These are phyloP conservation scores for Arachis hypogaea DNA, from an alignment of 306 rosid genomes.

Conservation along the genomic window DNA sequence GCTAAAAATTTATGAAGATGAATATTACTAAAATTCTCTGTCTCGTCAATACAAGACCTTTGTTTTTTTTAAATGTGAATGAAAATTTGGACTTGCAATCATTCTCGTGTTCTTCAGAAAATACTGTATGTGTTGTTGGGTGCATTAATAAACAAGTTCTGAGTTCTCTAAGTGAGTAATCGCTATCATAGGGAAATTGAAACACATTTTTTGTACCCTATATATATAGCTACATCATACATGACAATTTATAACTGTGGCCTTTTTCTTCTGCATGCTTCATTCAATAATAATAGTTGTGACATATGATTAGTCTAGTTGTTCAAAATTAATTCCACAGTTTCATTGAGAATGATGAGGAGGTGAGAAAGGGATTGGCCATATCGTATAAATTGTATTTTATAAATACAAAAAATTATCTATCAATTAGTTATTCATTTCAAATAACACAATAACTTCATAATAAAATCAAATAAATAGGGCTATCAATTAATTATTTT, in stretches of 20 bases:
- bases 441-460: too few species aligned
- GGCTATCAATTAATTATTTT: too few species aligned
- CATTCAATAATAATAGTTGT: not conserved
- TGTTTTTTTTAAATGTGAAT: too few species aligned
- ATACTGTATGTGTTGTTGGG: not conserved
- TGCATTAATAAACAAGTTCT: conserved; percentile 11
- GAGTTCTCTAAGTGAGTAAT: not conserved
- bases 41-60: too few species aligned
- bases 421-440: too few species aligned
- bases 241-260: not conserved
- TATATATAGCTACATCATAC: not conserved
- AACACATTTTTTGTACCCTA: not conserved
- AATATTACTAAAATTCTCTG: too few species aligned
- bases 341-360: not conserved
- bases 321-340: conserved; percentile 21
- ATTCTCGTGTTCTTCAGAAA: not conserved
- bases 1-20: too few species aligned
- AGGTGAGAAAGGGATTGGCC: conserved; percentile 23
- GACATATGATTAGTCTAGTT: not conserved
- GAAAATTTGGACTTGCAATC: not conserved
- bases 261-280: not conserved
- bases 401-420: too few species aligned
- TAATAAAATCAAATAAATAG: too few species aligned
- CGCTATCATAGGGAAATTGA: not conserved
- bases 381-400: not conserved